Evolutionary conservation across 805 yeast genomes (phyloP).

Genomic region (Cyberlindnera saturnus): DNA sequence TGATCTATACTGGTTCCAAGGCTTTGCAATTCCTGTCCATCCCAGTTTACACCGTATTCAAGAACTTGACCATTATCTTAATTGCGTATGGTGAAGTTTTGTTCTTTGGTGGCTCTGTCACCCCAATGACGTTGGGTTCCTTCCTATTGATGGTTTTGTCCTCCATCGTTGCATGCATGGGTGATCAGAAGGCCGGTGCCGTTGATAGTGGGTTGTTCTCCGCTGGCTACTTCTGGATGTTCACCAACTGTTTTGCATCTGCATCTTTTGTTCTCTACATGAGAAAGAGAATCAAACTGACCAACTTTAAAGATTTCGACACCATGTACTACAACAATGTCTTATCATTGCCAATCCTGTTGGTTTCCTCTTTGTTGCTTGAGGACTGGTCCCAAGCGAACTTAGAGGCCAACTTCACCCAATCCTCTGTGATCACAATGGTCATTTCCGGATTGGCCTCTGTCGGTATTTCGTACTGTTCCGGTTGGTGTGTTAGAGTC

Average conservation of each 20-base stretch:
- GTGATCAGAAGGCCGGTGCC: conserved; percentile 46
- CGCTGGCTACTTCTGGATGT: conserved; percentile 96
- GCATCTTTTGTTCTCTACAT: conserved; percentile 90
- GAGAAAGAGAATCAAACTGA: conserved; percentile 97
- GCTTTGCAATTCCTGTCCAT: conserved; percentile 87
- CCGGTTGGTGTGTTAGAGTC: conserved; percentile 99
- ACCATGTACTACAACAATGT: conserved; percentile 98
- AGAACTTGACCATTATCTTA: conserved; percentile 91
- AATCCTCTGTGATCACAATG: conserved; percentile 72
- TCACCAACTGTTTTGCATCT: conserved; percentile 86
- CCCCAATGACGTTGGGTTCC: conserved; percentile 84
- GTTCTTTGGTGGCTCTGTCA: conserved; percentile 93
- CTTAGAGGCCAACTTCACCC: conserved; percentile 66
- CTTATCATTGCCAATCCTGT: conserved; percentile 83
- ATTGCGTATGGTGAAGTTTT: conserved; percentile 98
- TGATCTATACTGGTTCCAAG: conserved; percentile 96
- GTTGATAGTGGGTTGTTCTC: conserved; percentile 33
- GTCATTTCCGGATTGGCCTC: conserved; percentile 88
- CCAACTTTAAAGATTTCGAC: conserved; percentile 94
- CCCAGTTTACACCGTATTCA: conserved; percentile 97
- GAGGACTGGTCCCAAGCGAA: conserved; percentile 94
- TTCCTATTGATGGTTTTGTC: conserved; percentile 91
- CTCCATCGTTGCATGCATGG: conserved; percentile 92
- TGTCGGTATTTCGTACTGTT: conserved; percentile 96
- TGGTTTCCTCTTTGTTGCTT: conserved; percentile 64